Evolutionary conservation across 2,329 filamentous ascomycete species (phyloP).

Genomic region (Pseudogymnoascus sp.): DNA sequence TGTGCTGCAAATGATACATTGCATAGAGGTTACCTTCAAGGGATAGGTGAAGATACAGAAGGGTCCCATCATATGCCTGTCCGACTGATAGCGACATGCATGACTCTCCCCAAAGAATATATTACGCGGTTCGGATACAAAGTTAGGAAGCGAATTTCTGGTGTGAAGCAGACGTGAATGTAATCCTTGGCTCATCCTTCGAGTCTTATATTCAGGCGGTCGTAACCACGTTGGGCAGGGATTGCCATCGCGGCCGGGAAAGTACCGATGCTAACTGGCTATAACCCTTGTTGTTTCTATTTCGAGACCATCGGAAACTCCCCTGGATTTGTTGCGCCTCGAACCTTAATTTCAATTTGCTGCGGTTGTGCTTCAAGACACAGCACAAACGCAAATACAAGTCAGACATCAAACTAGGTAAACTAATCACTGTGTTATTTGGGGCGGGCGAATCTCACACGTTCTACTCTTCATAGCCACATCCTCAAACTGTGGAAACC

Average conservation of each 20-base stretch:
- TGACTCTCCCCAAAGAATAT: not conserved
- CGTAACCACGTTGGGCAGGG: not conserved
- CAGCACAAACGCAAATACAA: not conserved
- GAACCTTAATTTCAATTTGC: conserved; percentile 4
- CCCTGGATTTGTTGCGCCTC: not conserved
- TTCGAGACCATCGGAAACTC: not conserved
- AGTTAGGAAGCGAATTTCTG: not conserved
- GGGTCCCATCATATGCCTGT: not conserved
- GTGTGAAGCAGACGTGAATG: not conserved
- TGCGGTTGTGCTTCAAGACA: not conserved
- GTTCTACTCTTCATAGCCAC: not conserved
- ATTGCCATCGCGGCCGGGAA: not conserved
- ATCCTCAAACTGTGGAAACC: not conserved
- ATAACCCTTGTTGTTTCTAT: not conserved
- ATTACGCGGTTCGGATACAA: not conserved
- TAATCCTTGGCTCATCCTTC: not conserved
- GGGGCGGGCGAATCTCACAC: not conserved
- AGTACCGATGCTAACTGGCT: not conserved
- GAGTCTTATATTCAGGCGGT: not conserved
- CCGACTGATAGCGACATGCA: not conserved
- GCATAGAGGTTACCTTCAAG: not conserved
- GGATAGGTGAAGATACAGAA: not conserved
- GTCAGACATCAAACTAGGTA: not conserved
- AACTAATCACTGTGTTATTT: not conserved
- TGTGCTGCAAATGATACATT: not conserved